Conservation (phyloP, 495 filamentous ascomycete species). For the Penicillium steckii region DNA sequence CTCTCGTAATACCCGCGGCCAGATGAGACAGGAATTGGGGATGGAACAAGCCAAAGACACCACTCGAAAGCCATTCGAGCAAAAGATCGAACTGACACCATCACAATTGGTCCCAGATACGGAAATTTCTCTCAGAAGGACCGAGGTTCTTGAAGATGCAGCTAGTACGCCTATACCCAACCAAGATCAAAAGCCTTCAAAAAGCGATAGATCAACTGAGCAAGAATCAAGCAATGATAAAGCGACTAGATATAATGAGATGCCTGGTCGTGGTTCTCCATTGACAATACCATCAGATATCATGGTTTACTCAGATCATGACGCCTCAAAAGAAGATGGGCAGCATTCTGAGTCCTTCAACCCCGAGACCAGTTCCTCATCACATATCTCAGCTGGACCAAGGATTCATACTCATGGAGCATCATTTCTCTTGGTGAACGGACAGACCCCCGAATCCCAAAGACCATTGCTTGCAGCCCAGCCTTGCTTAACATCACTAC, state of each 20-base stretch:
- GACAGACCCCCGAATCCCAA: conserved; percentile 21
- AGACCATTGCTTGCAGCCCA: conserved; percentile 16
- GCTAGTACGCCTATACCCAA: not conserved
- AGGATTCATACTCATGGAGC: not conserved
- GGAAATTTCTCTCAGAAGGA: not conserved
- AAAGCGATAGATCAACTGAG: not conserved
- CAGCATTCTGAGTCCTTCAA: not conserved
- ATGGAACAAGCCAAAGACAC: not conserved
- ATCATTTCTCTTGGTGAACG: not conserved
- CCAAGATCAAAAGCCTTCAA: not conserved
- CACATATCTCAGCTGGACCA: not conserved
- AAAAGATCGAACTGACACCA: not conserved
- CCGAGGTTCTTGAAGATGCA: not conserved
- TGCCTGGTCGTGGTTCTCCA: not conserved
- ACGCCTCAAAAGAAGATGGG: not conserved
- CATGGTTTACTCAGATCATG: not conserved
- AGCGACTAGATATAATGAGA: not conserved
- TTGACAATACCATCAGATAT: not conserved
- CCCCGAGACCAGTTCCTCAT: conserved; percentile 1
- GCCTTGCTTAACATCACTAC: not conserved
- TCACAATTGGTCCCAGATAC: not conserved
- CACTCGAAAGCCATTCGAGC: not conserved
- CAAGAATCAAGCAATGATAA: not conserved
- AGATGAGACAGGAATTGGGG: not conserved
- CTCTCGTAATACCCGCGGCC: not conserved